A percentile compares a stretch with the other conserved stretches of the same genome.
These are phyloP conservation scores for Lepidopterella palustris DNA, from an alignment of 495 filamentous ascomycete genomes.

Conservation along the genomic window DNA sequence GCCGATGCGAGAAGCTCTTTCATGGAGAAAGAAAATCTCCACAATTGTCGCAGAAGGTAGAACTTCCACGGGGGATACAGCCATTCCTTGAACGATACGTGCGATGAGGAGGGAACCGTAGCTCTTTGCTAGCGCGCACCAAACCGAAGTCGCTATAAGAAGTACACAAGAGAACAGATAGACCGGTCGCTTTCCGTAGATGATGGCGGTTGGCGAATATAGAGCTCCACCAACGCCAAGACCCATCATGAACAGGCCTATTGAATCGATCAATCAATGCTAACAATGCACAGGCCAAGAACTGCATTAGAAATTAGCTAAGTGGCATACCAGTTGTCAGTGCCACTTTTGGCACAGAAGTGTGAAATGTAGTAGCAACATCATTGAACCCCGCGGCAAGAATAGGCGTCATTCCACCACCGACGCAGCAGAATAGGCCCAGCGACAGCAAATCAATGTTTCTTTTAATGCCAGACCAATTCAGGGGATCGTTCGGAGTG, in stretches of 20 bases:
- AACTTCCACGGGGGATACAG: conserved; percentile 54
- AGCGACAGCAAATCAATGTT: no score
- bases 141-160: conserved; percentile 53
- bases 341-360: no score
- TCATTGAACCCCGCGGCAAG: no score
- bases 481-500: conserved; percentile 82
- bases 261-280: no score
- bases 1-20: conserved; percentile 58
- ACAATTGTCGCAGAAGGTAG: conserved; percentile 45
- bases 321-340: no score
- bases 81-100: conserved; percentile 47
- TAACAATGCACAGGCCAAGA: no score
- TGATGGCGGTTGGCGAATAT: conserved; percentile 59
- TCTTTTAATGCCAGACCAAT: no score
- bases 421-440: no score
- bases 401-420: no score
- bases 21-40: conserved; percentile 53
- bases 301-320: no score
- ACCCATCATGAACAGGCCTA: conserved; percentile 49
- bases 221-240: conserved; percentile 48
- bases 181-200: conserved; percentile 57
- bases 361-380: no score
- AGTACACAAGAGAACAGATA: conserved; percentile 53
- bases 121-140: conserved; percentile 51
- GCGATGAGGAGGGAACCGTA: conserved; percentile 53